These are phyloP conservation scores for Boletellus ananiceps DNA, from an alignment of 768 basidiomycete species.

Conservation along the genomic window DNA sequence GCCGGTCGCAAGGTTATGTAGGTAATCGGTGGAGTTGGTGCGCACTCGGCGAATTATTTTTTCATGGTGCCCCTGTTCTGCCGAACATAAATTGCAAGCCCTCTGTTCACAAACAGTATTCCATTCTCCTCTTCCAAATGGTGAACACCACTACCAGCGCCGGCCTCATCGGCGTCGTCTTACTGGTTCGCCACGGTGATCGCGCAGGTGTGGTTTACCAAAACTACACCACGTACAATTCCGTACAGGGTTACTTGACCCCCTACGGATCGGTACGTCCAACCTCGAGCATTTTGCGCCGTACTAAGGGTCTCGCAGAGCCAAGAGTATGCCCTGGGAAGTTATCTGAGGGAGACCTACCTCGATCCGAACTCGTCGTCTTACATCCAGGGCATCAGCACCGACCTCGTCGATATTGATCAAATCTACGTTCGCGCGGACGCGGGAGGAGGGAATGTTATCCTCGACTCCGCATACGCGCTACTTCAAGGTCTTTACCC, in stretches of 20 bases:
- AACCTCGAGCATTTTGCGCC: not conserved
- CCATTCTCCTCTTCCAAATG: conserved; percentile 8
- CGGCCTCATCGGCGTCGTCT: conserved; percentile 61
- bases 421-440: conserved; percentile 75
- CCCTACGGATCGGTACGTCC: conserved; percentile 56
- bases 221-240: conserved; percentile 65
- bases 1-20: too few relatives aligned
- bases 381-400: conserved; percentile 61
- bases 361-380: conserved; percentile 59
- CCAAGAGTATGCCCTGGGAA: conserved; percentile 63
- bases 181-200: conserved; percentile 76
- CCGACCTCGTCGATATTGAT: conserved; percentile 61
- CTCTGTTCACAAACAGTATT: too few relatives aligned
- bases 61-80: too few relatives aligned
- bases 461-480: conserved; percentile 80
- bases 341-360: conserved; percentile 56
- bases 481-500: conserved; percentile 83
- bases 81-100: too few relatives aligned
- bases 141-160: conserved; percentile 16
- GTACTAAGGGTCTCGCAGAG: conserved; percentile 2
- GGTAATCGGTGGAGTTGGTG: too few relatives aligned
- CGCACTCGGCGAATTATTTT: too few relatives aligned
- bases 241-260: conserved; percentile 31
- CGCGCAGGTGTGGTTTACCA: conserved; percentile 57
- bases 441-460: conserved; percentile 72